phyloP scores from a whole-genome alignment of 2,329 filamentous ascomycete genomes.

The Tolypocladium tundrense region DNA sequence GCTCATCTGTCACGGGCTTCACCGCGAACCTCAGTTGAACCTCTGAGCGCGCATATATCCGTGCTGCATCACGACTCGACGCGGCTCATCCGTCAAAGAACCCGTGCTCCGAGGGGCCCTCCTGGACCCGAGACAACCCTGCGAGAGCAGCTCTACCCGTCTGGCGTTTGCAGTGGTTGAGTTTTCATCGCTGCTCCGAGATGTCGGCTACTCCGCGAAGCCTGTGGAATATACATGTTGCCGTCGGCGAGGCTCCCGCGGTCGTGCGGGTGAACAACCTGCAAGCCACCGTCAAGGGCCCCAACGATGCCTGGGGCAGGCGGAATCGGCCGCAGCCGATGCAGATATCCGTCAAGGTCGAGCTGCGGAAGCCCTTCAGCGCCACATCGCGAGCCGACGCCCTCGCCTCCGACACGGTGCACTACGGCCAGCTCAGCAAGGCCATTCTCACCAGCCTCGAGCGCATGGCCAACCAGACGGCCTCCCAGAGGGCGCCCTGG shows the following conservation, averaged over 20 bases:
- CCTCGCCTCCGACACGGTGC: slow-evolving; percentile 59
- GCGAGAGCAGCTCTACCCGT: too few relatives aligned
- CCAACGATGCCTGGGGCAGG: slow-evolving; percentile 60
- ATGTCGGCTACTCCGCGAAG: slow-evolving; percentile 13
- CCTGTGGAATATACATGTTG: slow-evolving; percentile 12
- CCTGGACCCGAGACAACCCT: neutral
- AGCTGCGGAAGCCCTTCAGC: slow-evolving; percentile 44
- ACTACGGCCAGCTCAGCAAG: slow-evolving; percentile 66
- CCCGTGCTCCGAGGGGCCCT: neutral
- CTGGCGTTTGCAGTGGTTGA: neutral
- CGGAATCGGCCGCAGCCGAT: slow-evolving; percentile 48
- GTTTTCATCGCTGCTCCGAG: neutral
- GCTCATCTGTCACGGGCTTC: neutral
- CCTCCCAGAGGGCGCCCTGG: neutral
- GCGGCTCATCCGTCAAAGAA: neutral
- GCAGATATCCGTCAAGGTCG: slow-evolving; percentile 48
- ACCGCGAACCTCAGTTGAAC: neutral
- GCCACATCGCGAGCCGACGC: slow-evolving; percentile 48
- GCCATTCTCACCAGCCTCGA: slow-evolving; percentile 41
- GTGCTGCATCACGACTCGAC: neutral
- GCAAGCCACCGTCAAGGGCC: slow-evolving; percentile 43
- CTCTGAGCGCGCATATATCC: neutral
- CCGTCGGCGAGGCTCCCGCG: slow-evolving; percentile 23
- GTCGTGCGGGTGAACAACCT: slow-evolving; percentile 54
- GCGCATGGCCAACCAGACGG: slow-evolving; percentile 8